Evolutionary conservation across 148 eudicot species (phyloP).

Genomic region (Dianthus caryophyllus): DNA sequence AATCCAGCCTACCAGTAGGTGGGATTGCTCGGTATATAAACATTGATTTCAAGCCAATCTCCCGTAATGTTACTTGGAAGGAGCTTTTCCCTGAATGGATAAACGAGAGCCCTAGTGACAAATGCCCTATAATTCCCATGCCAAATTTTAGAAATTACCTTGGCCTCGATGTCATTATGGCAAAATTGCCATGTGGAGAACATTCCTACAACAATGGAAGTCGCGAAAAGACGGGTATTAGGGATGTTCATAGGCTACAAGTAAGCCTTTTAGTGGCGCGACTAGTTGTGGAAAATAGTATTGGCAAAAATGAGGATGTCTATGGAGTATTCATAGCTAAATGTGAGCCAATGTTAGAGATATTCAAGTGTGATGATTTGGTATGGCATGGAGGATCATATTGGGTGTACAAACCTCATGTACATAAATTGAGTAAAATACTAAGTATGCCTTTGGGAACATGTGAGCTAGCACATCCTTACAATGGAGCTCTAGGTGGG

Average conservation of each 20-base stretch:
- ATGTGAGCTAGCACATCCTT: conserved; percentile 55
- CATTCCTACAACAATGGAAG: neutral
- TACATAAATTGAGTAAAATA: conserved; percentile 35
- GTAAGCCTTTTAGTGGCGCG: conserved; percentile 50
- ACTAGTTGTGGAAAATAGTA: conserved; percentile 34
- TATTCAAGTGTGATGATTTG: conserved; percentile 65
- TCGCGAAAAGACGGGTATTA: conserved; percentile 25
- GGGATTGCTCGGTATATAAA: conserved; percentile 25
- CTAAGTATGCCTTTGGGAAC: conserved; percentile 64
- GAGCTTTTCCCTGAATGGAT: conserved; percentile 61
- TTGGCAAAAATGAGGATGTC: conserved; percentile 20
- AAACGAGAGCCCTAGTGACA: conserved; percentile 31
- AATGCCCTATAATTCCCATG: conserved; percentile 67
- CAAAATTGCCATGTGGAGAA: conserved; percentile 42
- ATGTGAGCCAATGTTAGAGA: conserved; percentile 82
- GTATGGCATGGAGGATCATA: conserved; percentile 48
- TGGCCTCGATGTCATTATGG: conserved; percentile 47
- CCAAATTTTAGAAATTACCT: conserved; percentile 29
- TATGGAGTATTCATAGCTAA: conserved; percentile 49
- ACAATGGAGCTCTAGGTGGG: neutral
- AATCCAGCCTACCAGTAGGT: conserved; percentile 11
- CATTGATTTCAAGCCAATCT: conserved; percentile 35
- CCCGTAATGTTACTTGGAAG: conserved; percentile 30
- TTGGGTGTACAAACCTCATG: conserved; percentile 55
- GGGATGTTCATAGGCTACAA: conserved; percentile 67